Percentiles rank a stretch among this genome's conserved stretches.
These are phyloP conservation scores for Elaeis oleifera DNA, from an alignment of 202 grass and related monocot genomes.

Conservation along the genomic window DNA sequence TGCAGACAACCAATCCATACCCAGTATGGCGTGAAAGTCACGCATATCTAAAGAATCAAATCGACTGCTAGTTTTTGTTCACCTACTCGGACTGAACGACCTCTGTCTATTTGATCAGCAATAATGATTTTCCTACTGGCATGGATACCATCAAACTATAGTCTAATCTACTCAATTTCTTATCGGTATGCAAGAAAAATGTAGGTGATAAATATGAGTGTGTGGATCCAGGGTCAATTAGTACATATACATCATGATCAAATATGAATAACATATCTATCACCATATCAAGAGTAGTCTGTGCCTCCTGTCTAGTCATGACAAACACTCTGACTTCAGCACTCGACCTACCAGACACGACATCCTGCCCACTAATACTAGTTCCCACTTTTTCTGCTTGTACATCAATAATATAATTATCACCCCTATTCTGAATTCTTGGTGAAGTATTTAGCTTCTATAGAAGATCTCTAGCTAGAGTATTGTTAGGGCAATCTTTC, in stretches of 20 bases:
- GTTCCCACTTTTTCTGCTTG: too few species aligned
- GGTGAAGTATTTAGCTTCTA: too few species aligned
- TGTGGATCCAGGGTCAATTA: neutral
- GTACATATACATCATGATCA: neutral
- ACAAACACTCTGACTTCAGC: neutral
- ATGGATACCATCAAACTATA: too few species aligned
- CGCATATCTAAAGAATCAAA: neutral
- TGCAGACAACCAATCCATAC: neutral
- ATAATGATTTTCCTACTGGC: neutral
- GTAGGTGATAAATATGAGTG: neutral
- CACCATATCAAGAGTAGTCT: neutral
- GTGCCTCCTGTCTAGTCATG: neutral
- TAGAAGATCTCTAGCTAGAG: too few species aligned
- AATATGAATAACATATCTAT: neutral
- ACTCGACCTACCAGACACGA: neutral
- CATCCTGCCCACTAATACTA: too few species aligned
- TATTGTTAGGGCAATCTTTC: too few species aligned
- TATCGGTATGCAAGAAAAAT: neutral
- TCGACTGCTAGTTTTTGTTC: neutral
- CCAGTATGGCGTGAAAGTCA: neutral
- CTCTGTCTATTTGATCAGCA: neutral
- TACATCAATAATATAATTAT: too few species aligned
- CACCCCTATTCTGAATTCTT: too few species aligned
- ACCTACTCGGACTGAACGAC: neutral
- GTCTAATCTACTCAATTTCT: neutral